Evolutionary conservation across 331 rosid species (phyloP).

Genomic region (Rhamnella rubrinervis): DNA sequence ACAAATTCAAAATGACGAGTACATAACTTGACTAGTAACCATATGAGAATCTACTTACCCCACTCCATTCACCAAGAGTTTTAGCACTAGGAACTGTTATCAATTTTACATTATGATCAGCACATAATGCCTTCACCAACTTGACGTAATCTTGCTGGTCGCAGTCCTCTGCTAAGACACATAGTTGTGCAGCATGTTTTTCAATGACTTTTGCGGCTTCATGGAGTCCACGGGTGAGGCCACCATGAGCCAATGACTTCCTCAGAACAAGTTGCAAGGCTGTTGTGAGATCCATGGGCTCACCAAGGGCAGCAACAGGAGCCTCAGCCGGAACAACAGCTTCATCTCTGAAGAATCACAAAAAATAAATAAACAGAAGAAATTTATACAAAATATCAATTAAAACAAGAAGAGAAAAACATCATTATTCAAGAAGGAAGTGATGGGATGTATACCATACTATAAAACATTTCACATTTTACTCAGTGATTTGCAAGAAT

Average conservation of each 20-base stretch:
- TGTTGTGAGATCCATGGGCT: constrained; percentile 82
- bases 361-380: background rate
- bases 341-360: constrained; percentile 39
- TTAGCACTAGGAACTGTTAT: constrained; percentile 67
- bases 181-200: constrained; percentile 67
- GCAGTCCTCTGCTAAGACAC: constrained; percentile 77
- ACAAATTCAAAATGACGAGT: background rate
- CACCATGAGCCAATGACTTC: constrained; percentile 71
- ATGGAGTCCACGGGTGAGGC: constrained; percentile 67
- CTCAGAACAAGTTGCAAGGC: constrained; percentile 81
- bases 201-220: constrained; percentile 72
- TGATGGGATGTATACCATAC: background rate
- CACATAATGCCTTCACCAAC: constrained; percentile 72
- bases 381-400: background rate
- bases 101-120: constrained; percentile 66
- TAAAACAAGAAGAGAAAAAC: background rate
- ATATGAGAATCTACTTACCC: constrained; percentile 46
- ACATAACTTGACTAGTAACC: background rate
- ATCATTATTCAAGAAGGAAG: background rate
- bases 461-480: too few relatives aligned
- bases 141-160: constrained; percentile 76
- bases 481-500: too few relatives aligned
- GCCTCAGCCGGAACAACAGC: constrained; percentile 39
- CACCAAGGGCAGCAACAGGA: constrained; percentile 47
- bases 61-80: constrained; percentile 88